A percentile compares a stretch with the other conserved stretches of the same genome.
Evolutionary conservation across 2,329 filamentous ascomycete genomes (phyloP).

Genomic region (Trichoderma guizhouense): DNA sequence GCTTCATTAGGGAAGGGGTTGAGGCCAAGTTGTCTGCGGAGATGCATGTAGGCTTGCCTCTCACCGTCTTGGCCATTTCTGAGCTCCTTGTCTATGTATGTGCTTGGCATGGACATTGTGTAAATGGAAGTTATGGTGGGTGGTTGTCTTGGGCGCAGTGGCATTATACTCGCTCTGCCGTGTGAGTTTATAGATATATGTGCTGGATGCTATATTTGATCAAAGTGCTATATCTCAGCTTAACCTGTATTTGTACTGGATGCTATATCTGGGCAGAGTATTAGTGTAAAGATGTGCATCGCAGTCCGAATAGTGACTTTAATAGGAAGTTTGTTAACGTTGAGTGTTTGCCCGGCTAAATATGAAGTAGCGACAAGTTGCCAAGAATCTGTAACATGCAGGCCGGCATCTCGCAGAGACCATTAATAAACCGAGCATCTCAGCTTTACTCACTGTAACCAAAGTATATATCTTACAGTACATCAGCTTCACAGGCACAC

Average conservation of each 20-base stretch:
- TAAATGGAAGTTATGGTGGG: too few relatives aligned
- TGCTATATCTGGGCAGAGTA: too few relatives aligned
- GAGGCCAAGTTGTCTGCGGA: background rate
- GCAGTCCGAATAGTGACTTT: accelerated
- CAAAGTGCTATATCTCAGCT: too few relatives aligned
- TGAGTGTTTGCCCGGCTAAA: background rate
- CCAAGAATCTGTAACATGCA: background rate
- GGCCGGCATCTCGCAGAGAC: background rate
- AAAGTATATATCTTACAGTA: background rate
- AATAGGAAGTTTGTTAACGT: background rate
- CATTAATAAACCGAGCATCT: background rate
- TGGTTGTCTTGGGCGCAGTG: background rate
- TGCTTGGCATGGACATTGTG: background rate
- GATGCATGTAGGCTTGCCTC: background rate
- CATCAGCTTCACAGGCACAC: background rate
- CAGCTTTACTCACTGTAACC: background rate
- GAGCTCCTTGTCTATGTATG: background rate
- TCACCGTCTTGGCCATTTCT: background rate
- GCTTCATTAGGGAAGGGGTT: background rate
- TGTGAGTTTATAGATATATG: background rate
- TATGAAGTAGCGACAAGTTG: background rate
- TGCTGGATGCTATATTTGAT: background rate
- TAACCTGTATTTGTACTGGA: too few relatives aligned
- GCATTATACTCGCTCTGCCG: background rate
- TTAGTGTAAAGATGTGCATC: background rate